Evolutionary conservation across 768 basidiomycete genomes (phyloP).

Genomic region (Tylopilus plumbeoviolaceoides): DNA sequence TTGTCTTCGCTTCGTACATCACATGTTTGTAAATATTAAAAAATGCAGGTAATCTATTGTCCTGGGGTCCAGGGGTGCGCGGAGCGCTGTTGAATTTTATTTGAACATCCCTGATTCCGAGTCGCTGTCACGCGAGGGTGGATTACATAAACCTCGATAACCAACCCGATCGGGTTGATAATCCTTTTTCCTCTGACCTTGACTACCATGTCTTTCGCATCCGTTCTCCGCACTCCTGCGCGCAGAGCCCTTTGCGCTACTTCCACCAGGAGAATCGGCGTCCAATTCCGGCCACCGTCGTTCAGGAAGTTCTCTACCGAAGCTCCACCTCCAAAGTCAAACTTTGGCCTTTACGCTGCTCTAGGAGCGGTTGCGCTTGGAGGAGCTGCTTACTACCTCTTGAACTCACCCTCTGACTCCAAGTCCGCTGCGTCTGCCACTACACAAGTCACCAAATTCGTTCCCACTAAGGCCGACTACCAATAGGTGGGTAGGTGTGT

Average conservation of each 20-base stretch:
- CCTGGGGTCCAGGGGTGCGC: too few relatives aligned
- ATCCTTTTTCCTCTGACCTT: neutral
- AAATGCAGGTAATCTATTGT: too few relatives aligned
- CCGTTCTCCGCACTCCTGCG: constrained; percentile 44
- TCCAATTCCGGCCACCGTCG: constrained; percentile 35
- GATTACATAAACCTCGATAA: constrained; percentile 22
- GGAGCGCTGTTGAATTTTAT: too few relatives aligned
- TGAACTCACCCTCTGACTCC: constrained; percentile 42
- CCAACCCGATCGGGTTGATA: constrained; percentile 4
- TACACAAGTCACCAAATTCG: constrained; percentile 65
- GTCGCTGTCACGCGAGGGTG: neutral
- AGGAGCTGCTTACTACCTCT: constrained; percentile 63
- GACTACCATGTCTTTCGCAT: constrained; percentile 51
- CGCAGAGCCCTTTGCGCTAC: constrained; percentile 40
- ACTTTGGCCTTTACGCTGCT: constrained; percentile 54
- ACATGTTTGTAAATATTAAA: too few relatives aligned
- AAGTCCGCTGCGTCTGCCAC: constrained; percentile 49
- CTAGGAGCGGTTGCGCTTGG: constrained; percentile 58
- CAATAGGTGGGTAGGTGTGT: constrained; percentile 57
- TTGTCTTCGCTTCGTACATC: too few relatives aligned
- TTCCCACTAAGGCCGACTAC: constrained; percentile 80
- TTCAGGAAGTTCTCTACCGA: constrained; percentile 61
- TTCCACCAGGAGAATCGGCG: constrained; percentile 23
- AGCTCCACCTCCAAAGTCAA: constrained; percentile 46
- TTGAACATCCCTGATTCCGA: too few relatives aligned